Evolutionary conservation across 345 rosid species (phyloP), one percentile per base, ranked within the genome.

Genomic region (Limnanthes douglasii): DNA sequence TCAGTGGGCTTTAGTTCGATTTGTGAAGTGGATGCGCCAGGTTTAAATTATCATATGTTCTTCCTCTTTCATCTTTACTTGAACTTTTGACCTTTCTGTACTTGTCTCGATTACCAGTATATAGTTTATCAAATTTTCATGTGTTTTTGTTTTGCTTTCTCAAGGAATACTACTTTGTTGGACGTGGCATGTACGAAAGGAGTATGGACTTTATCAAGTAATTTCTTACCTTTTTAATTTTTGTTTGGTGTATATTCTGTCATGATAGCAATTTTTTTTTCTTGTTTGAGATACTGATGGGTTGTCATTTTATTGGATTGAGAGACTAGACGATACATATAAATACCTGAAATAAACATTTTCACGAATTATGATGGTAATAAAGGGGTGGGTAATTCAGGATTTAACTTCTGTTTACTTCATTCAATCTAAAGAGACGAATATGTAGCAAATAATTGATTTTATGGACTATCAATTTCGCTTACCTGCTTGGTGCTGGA

Each of bases 21-120:
- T 88, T 41, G 24, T 84, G 44, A 79, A 74, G 62, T 88, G 98
- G 98, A 84, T 84, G 95, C 95, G 90, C 34, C 94, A 88, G 98
- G 97, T 86, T 57, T 43, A 47, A 20, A 15, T 21, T 41, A 57
- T 37, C 39, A 34, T 18, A 15, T 31, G 11, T 29, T 19, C 37
- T 34, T 15, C 11, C 31, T 23, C 33, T 0, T 48, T 20, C 18
- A 31, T n/a, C 18, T 12, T n/a, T 31, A 41, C 45, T 22, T 43
- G 15, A 38, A 11, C 18, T 25, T 17, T 32, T 15, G 36, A 22
- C 26, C 8, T 24, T n/a, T 21, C 15, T 11, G 15, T 34, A 29
- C n/a, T 26, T 51, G 28, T n/a, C n/a, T n/a, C n/a, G n/a, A n/a
- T n/a, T n/a, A n/a, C 31, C 20, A 9, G 40, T 38, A 4, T 15